phyloP scores from a whole-genome alignment of 441 rosid genomes.

The Rhodomyrtus psidioides region DNA sequence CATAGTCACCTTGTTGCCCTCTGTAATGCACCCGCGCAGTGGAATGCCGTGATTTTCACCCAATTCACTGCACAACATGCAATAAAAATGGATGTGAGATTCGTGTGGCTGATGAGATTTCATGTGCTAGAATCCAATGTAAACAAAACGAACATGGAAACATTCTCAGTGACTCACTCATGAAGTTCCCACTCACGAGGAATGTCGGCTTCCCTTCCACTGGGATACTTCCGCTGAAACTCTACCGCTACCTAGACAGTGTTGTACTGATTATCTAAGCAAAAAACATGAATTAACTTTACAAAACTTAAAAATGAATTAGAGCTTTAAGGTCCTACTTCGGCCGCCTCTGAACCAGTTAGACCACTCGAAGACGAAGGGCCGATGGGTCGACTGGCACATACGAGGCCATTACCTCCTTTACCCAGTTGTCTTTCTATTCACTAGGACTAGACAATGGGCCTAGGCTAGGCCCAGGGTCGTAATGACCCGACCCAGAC shows the following conservation, averaged over 20 bases:
- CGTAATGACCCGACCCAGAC: background rate
- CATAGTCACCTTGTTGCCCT: background rate
- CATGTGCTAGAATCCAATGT: background rate
- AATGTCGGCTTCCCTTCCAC: constrained; percentile 77
- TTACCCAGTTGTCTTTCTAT: background rate
- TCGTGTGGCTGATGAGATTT: background rate
- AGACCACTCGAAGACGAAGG: constrained; percentile 9
- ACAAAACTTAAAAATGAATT: background rate
- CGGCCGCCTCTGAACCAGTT: constrained; percentile 40
- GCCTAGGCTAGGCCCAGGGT: background rate
- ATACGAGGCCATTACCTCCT: background rate
- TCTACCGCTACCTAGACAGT: constrained; percentile 69
- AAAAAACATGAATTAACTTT: background rate
- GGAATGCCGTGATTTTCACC: constrained; percentile 3
- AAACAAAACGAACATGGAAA: background rate
- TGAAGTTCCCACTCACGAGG: constrained; percentile 96
- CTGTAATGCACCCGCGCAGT: background rate
- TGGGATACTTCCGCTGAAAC: constrained; percentile 75
- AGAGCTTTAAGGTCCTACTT: constrained; percentile 16
- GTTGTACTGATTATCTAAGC: background rate
- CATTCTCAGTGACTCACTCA: constrained; percentile 38
- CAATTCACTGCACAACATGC: background rate
- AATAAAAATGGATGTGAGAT: background rate
- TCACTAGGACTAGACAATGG: background rate
- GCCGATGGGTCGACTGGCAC: background rate